A percentile compares a stretch with the other conserved stretches of the same genome.
These are phyloP conservation scores for Mycena venus DNA, from an alignment of 768 basidiomycete species.

Conservation along the genomic window DNA sequence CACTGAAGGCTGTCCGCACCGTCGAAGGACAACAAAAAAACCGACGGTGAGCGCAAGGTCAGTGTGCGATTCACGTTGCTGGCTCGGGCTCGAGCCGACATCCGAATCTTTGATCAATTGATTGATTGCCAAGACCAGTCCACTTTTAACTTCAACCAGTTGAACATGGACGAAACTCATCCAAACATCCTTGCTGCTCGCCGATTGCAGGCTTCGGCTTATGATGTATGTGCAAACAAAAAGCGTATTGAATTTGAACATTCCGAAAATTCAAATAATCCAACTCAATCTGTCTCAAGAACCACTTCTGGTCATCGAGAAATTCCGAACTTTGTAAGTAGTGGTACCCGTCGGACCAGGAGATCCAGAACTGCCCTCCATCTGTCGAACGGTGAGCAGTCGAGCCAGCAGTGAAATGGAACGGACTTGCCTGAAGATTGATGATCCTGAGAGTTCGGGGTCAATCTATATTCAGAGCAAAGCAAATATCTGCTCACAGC, in stretches of 20 bases:
- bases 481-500: conserved; percentile 47
- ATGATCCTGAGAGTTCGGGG: conserved; percentile 50
- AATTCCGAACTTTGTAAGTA: conserved; percentile 57
- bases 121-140: too few relatives aligned
- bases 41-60: background rate
- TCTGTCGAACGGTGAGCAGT: conserved; percentile 39
- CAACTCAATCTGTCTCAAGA: conserved; percentile 29
- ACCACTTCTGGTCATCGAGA: conserved; percentile 53
- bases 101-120: background rate
- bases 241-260: background rate
- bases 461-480: background rate
- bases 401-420: background rate
- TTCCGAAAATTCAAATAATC: background rate
- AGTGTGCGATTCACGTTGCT: conserved; percentile 3
- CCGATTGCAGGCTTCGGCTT: too few relatives aligned
- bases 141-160: too few relatives aligned
- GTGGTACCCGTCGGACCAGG: conserved; percentile 58
- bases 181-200: too few relatives aligned
- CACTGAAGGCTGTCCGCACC: background rate
- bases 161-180: too few relatives aligned
- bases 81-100: background rate
- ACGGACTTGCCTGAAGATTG: conserved; percentile 51
- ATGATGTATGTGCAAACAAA: too few relatives aligned
- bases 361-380: conserved; percentile 61
- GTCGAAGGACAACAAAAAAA: background rate